Evolutionary conservation across 352 stramenopile species (phyloP).

Genomic region (Pythium apleroticum): DNA sequence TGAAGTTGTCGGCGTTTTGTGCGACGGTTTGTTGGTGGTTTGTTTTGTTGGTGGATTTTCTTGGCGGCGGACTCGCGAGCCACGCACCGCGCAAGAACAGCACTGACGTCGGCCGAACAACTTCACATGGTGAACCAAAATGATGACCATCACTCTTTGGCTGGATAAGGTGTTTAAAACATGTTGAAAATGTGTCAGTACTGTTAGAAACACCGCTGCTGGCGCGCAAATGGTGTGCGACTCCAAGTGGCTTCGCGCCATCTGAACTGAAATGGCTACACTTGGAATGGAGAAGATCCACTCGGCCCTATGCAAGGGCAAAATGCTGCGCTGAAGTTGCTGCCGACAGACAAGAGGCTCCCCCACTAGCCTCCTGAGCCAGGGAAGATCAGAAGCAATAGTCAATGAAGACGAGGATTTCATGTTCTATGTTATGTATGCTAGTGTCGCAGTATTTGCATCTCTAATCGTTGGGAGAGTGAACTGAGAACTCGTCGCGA

Average conservation of each 20-base stretch:
- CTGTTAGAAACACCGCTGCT: not conserved
- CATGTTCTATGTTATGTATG: not conserved
- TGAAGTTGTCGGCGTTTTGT: not conserved
- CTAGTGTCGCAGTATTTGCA: not conserved
- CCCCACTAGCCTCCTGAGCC: too few relatives aligned
- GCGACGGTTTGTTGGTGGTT: not conserved
- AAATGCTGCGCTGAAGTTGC: too few relatives aligned
- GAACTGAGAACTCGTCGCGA: not conserved
- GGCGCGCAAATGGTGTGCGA: not conserved
- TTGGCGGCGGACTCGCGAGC: too few relatives aligned
- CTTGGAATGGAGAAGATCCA: too few relatives aligned
- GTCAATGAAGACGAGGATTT: not conserved
- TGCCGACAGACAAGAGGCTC: too few relatives aligned
- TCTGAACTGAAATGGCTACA: constrained; percentile 14
- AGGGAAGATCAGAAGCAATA: too few relatives aligned
- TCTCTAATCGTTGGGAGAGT: not conserved
- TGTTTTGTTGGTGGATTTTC: not conserved
- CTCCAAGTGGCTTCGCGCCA: not conserved
- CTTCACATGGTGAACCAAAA: not conserved
- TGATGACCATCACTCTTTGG: constrained; percentile 23
- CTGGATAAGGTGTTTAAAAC: constrained; percentile 1
- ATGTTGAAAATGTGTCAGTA: not conserved
- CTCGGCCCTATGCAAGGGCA: too few relatives aligned
- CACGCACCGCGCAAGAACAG: constrained; percentile 15
- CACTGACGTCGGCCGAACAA: constrained; percentile 13